phyloP scores from a whole-genome alignment of 2,329 filamentous ascomycete genomes.

The Pseudopyrenochaeta lycopersici region DNA sequence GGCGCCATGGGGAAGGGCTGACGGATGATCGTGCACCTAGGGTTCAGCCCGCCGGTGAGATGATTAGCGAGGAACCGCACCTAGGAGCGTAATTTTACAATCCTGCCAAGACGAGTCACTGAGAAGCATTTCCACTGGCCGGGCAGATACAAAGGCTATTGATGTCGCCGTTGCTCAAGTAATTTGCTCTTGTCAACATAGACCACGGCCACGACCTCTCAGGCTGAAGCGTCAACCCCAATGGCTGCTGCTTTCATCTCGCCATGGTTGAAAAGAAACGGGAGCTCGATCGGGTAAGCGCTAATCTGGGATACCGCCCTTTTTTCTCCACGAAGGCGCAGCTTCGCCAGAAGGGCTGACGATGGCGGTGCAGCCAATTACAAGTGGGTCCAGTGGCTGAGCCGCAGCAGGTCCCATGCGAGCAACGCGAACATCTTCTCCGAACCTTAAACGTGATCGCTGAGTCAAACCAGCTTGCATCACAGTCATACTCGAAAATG shows the following conservation, averaged over 20 bases:
- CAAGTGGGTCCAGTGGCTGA: conserved; percentile 13
- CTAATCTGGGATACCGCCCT: conserved; percentile 24
- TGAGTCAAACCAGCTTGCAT: not conserved
- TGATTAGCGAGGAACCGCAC: conserved; percentile 14
- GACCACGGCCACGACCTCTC: not conserved
- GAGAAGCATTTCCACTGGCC: not conserved
- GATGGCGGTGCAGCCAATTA: conserved; percentile 9
- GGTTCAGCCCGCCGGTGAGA: conserved; percentile 24
- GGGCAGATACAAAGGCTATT: not conserved
- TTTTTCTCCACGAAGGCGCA: conserved; percentile 17
- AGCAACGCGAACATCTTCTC: conserved; percentile 2
- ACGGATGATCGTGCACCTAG: conserved; percentile 8
- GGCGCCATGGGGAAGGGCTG: conserved; percentile 21
- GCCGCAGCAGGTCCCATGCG: conserved; percentile 5
- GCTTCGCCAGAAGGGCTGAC: conserved; percentile 9
- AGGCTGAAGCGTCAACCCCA: not conserved
- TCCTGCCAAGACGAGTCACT: conserved; percentile 10
- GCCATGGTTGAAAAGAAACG: conserved; percentile 4
- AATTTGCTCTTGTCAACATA: not conserved
- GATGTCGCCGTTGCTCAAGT: not conserved
- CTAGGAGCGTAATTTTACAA: conserved; percentile 8
- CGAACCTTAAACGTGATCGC: not conserved
- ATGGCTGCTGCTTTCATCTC: not conserved
- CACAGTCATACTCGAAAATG: no score
- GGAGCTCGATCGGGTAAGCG: conserved; percentile 5